A percentile compares a stretch with the other conserved stretches of the same genome.
Conservation (phyloP, 1,284 basidiomycete genomes). For the Trametes pubescens region DNA sequence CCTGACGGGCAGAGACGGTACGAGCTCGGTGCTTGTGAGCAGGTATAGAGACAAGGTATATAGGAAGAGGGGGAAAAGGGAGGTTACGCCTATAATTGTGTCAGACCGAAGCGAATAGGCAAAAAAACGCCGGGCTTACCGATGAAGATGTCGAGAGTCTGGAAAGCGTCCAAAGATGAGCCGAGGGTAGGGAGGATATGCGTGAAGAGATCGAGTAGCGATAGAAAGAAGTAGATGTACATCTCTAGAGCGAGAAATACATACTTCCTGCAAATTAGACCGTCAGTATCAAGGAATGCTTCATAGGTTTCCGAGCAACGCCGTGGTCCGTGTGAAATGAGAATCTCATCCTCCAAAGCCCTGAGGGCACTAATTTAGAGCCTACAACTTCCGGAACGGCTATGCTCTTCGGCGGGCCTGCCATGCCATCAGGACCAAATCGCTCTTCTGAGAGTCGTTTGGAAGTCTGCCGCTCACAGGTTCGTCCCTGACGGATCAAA, state of each 20-base stretch:
- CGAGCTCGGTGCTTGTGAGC: constrained; percentile 55
- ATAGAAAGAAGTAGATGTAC: constrained; percentile 64
- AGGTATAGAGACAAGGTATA: constrained; percentile 65
- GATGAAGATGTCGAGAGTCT: constrained; percentile 51
- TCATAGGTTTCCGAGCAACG: too few species aligned
- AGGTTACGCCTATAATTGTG: constrained; percentile 53
- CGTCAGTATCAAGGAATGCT: constrained; percentile 7
- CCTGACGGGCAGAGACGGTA: constrained; percentile 59
- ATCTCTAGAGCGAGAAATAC: constrained; percentile 69
- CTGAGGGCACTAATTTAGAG: too few species aligned
- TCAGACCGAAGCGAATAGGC: not conserved
- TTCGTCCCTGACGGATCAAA: too few species aligned
- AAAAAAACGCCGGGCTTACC: constrained; percentile 46
- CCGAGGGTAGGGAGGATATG: constrained; percentile 61
- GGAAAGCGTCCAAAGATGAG: constrained; percentile 48
- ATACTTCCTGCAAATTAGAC: constrained; percentile 51
- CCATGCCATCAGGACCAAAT: too few species aligned
- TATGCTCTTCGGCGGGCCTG: too few species aligned
- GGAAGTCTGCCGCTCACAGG: too few species aligned
- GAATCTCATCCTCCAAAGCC: too few species aligned
- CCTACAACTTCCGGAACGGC: too few species aligned
- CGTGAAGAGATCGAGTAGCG: constrained; percentile 66
- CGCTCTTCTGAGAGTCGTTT: too few species aligned
- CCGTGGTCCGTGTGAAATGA: too few species aligned
- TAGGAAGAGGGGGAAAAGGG: constrained; percentile 63